These are phyloP conservation scores for Camellia oleifera DNA, from an alignment of 179 eudicot genomes.

Conservation along the genomic window DNA sequence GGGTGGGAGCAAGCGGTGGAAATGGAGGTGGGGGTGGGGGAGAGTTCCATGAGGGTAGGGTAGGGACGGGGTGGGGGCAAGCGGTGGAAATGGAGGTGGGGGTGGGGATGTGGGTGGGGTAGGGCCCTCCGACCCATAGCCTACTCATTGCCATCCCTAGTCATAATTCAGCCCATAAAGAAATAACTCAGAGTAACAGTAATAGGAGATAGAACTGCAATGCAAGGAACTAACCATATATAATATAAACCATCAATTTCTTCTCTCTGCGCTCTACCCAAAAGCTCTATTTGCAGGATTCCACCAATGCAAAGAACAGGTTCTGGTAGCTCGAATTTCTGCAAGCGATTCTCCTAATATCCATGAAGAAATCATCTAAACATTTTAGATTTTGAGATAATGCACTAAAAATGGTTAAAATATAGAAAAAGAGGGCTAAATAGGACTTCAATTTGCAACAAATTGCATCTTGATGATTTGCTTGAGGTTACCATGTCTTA, in stretches of 20 bases:
- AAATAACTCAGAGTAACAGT: background rate
- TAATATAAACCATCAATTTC: conserved; percentile 48
- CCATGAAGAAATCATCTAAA: background rate
- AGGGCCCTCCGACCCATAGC: too few species aligned
- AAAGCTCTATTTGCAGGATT: conserved; percentile 43
- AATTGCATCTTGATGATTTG: background rate
- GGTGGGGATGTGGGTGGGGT: too few species aligned
- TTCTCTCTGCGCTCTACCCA: conserved; percentile 55
- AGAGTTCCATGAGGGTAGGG: too few species aligned
- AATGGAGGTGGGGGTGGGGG: too few species aligned
- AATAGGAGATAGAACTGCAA: background rate
- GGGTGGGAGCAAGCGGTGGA: too few species aligned
- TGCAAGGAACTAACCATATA: conserved; percentile 38
- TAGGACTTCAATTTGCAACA: background rate
- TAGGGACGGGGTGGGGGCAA: too few species aligned
- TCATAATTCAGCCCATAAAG: background rate
- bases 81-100: too few species aligned
- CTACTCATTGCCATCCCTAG: too few species aligned
- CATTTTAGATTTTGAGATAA: background rate
- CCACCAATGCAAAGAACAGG: conserved; percentile 62
- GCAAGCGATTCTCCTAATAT: conserved; percentile 38
- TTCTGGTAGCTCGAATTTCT: conserved; percentile 51
- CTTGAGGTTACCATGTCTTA: background rate
- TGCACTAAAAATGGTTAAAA: background rate
- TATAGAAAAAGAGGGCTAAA: background rate